A percentile compares a stretch with the other conserved stretches of the same genome.
Evolutionary conservation across 495 filamentous ascomycete genomes (phyloP).

Genomic region (Stereocaulon alpinum): DNA sequence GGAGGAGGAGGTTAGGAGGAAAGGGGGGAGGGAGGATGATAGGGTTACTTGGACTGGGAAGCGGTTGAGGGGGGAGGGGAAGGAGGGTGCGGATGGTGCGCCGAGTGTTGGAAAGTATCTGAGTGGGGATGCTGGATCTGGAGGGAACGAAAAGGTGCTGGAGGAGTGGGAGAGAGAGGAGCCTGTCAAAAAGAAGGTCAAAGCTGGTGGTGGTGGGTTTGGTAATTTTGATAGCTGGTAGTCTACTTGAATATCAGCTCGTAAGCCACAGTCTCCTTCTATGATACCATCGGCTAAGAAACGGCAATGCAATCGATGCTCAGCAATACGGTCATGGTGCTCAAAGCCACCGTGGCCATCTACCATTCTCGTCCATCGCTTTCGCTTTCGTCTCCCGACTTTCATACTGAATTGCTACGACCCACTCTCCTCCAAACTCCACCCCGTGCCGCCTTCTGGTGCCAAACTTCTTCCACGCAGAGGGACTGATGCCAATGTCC

Average conservation of each 20-base stretch:
- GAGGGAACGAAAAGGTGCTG: conserved; percentile 70
- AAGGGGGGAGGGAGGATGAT: conserved; percentile 61
- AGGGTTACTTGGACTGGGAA: conserved; percentile 29
- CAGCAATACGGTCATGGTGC: neutral
- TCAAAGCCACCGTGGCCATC: neutral
- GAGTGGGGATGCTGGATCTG: conserved; percentile 46
- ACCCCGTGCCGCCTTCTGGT: conserved; percentile 62
- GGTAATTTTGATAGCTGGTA: conserved; percentile 87
- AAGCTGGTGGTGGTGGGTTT: conserved; percentile 60
- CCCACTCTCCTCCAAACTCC: conserved; percentile 79
- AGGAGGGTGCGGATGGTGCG: conserved; percentile 29
- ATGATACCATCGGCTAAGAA: neutral
- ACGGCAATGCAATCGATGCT: neutral
- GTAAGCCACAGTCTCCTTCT: neutral
- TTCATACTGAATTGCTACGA: conserved; percentile 36
- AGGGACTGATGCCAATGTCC: conserved; percentile 73
- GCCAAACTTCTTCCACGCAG: conserved; percentile 79
- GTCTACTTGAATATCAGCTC: neutral
- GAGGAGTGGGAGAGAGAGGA: conserved; percentile 43
- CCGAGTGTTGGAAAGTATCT: conserved; percentile 50
- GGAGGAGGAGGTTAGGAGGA: conserved; percentile 85
- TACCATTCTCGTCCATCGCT: neutral
- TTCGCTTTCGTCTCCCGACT: neutral
- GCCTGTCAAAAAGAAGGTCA: conserved; percentile 70
- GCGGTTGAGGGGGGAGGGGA: conserved; percentile 44